phyloP scores from a whole-genome alignment of 179 eudicot genomes.

The Nepenthes alata region DNA sequence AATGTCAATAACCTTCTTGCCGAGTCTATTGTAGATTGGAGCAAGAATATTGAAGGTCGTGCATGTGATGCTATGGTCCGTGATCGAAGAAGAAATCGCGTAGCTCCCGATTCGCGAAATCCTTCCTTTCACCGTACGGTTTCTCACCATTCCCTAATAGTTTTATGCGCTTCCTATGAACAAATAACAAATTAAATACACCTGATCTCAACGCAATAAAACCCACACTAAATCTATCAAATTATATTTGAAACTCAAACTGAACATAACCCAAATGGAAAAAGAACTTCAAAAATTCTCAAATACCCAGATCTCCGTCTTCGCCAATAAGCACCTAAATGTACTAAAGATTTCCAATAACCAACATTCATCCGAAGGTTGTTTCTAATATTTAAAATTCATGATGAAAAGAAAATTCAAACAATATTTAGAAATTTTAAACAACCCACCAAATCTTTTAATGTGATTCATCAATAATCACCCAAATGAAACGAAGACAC shows the following conservation, averaged over 20 bases:
- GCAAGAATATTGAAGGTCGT: slow-evolving; percentile 97
- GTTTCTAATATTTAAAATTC: too few relatives aligned
- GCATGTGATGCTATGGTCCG: slow-evolving; percentile 38
- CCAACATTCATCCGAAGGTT: too few relatives aligned
- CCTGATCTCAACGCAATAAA: background rate
- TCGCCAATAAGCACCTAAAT: background rate
- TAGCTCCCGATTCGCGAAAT: slow-evolving; percentile 15
- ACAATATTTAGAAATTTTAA: too few relatives aligned
- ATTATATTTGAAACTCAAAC: background rate
- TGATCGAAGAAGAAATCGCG: slow-evolving; percentile 13
- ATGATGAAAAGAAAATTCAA: too few relatives aligned
- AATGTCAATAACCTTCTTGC: slow-evolving; percentile 39
- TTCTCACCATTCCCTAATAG: slow-evolving; percentile 10
- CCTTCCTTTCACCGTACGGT: slow-evolving; percentile 5
- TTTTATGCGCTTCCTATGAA: slow-evolving; percentile 4
- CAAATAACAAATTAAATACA: background rate
- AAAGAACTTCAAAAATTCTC: background rate
- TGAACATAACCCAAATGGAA: background rate
- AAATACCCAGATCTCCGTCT: too few relatives aligned
- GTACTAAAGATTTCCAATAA: too few relatives aligned
- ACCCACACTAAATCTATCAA: background rate
- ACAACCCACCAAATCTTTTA: too few relatives aligned
- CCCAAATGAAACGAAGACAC: too few relatives aligned
- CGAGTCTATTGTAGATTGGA: slow-evolving; percentile 84
- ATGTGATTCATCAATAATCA: too few relatives aligned